A percentile compares a stretch with the other conserved stretches of the same genome.
Evolutionary conservation across 2,329 filamentous ascomycete species (phyloP).

Genomic region (Fusarium lateritium): DNA sequence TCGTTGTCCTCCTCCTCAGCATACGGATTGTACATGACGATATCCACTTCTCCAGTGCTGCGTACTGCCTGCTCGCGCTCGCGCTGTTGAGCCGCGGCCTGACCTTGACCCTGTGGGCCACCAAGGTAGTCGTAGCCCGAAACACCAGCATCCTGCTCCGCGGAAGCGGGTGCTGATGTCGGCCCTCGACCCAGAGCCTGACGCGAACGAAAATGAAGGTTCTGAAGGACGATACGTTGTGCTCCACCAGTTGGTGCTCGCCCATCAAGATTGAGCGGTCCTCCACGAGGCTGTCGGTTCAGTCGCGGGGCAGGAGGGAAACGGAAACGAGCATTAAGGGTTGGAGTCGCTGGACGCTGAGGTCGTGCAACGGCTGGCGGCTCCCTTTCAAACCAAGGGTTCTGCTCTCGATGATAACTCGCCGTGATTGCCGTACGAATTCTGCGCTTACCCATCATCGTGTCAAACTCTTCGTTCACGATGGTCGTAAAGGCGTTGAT

Average conservation of each 20-base stretch:
- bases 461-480: conserved; percentile 21
- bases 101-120: neutral
- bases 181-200: too few relatives aligned
- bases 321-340: neutral
- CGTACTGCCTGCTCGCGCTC: neutral
- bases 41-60: neutral
- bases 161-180: neutral
- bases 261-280: too few relatives aligned
- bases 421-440: neutral
- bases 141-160: neutral
- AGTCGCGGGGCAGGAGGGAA: neutral
- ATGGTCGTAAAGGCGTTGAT: conserved; percentile 3
- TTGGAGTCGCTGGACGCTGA: too few relatives aligned
- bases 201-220: too few relatives aligned
- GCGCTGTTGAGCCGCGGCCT: neutral
- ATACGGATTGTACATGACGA: too few relatives aligned
- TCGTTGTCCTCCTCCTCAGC: too few relatives aligned
- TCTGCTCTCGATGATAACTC: neutral
- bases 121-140: too few relatives aligned
- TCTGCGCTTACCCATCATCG: conserved; percentile 7
- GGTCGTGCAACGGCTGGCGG: neutral
- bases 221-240: too few relatives aligned
- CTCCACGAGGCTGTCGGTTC: too few relatives aligned
- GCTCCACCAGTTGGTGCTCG: too few relatives aligned
- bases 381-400: conserved; percentile 7